Percentiles rank a stretch among this genome's conserved stretches.
phyloP scores from a whole-genome alignment of 176 grass and related monocot species.

The Eragrostis curvula region DNA sequence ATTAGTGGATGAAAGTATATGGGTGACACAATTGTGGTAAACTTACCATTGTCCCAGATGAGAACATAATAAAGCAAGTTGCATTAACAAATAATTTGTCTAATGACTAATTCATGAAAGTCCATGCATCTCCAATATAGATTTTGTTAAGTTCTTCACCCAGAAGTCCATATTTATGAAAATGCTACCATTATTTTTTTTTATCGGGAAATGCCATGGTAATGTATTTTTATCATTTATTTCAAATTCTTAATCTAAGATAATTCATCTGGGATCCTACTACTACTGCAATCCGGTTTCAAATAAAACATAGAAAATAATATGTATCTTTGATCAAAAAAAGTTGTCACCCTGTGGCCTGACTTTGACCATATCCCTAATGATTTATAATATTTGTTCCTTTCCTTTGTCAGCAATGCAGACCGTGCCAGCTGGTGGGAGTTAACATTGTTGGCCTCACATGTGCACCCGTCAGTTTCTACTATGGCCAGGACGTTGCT shows the following conservation, averaged over 20 bases:
- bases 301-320: not conserved
- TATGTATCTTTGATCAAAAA: not conserved
- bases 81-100: not conserved
- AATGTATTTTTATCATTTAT: not conserved
- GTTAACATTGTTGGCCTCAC: constrained; percentile 68
- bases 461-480: constrained; percentile 95
- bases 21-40: not conserved
- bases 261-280: not conserved
- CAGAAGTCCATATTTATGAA: not conserved
- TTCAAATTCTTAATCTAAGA: not conserved
- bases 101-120: not conserved
- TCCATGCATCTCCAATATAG: not conserved
- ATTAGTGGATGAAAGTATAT: not conserved
- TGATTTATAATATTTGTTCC: constrained; percentile 12
- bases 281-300: not conserved
- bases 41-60: not conserved
- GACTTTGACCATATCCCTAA: not conserved
- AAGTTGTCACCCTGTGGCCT: not conserved
- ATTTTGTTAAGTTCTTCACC: not conserved
- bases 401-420: constrained; percentile 69
- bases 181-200: not conserved
- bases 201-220: not conserved
- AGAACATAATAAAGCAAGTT: not conserved
- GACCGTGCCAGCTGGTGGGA: constrained; percentile 89
- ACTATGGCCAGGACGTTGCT: constrained; percentile 88